Evolutionary conservation across 345 rosid species (phyloP).

Genomic region (Hevea brasiliensis): DNA sequence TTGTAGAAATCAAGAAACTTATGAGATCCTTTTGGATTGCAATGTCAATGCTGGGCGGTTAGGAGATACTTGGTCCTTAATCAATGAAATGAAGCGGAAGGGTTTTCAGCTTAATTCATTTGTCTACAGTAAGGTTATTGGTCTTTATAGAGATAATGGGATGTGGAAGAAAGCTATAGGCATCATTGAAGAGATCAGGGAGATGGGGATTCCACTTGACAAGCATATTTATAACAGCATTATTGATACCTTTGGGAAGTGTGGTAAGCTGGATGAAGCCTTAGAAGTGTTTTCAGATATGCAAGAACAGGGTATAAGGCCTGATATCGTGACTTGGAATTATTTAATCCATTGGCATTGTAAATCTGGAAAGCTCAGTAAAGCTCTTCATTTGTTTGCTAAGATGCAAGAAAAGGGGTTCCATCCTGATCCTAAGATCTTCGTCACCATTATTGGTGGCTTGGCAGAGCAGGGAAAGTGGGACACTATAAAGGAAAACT

Average conservation of each 20-base stretch:
- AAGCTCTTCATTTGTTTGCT: slow-evolving; percentile 50
- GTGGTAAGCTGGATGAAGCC: slow-evolving; percentile 57
- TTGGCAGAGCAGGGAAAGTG: slow-evolving; percentile 71
- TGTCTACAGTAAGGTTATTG: slow-evolving; percentile 53
- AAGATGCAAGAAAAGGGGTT: slow-evolving; percentile 61
- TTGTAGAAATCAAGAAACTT: slow-evolving; percentile 42
- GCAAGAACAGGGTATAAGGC: slow-evolving; percentile 44
- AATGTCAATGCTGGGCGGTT: slow-evolving; percentile 60
- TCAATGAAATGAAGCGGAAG: slow-evolving; percentile 52
- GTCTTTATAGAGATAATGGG: slow-evolving; percentile 68
- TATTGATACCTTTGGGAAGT: slow-evolving; percentile 62
- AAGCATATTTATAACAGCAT: slow-evolving; percentile 54
- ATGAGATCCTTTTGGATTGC: slow-evolving; percentile 53
- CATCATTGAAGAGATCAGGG: slow-evolving; percentile 53
- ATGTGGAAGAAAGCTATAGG: slow-evolving; percentile 79
- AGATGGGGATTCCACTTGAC: slow-evolving; percentile 49
- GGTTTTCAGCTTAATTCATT: slow-evolving; percentile 46
- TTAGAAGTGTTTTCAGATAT: slow-evolving; percentile 47
- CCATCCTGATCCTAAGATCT: slow-evolving; percentile 65
- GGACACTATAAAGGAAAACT: slow-evolving; percentile 45
- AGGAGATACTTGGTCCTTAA: slow-evolving; percentile 56
- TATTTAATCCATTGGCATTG: slow-evolving; percentile 64
- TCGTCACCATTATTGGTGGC: slow-evolving; percentile 45
- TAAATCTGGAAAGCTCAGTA: slow-evolving; percentile 46
- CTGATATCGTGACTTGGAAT: slow-evolving; percentile 63